Conservation (phyloP, 257 asterid species). For the Apocynum venetum region DNA sequence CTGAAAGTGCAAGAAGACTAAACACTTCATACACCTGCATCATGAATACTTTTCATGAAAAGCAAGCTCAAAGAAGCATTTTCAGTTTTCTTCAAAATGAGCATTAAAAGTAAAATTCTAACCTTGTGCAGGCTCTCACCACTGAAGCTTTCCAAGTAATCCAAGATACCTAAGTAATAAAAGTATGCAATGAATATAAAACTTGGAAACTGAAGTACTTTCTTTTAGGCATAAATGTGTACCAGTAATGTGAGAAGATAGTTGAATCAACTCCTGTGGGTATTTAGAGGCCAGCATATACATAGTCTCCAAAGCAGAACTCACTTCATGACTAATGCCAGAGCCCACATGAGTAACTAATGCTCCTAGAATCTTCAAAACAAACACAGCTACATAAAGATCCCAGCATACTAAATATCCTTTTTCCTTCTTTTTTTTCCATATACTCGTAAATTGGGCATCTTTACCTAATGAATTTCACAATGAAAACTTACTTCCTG, state of each 20-base stretch:
- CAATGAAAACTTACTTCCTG: slow-evolving; percentile 64
- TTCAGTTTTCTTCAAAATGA: slow-evolving; percentile 12
- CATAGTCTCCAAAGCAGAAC: slow-evolving; percentile 71
- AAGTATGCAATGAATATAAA: slow-evolving; percentile 1
- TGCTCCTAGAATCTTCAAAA: slow-evolving; percentile 74
- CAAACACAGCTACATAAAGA: slow-evolving; percentile 16
- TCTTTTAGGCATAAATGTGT: slow-evolving; percentile 7
- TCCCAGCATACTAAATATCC: slow-evolving; percentile 24
- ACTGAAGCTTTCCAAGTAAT: slow-evolving; percentile 78
- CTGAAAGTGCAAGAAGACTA: slow-evolving; percentile 64
- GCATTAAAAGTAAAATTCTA: slow-evolving; percentile 7
- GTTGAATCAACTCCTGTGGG: slow-evolving; percentile 64
- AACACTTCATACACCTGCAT: slow-evolving; percentile 82
- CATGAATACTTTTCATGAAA: slow-evolving; percentile 19
- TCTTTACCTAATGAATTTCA: slow-evolving; percentile 1
- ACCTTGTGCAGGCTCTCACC: slow-evolving; percentile 75
- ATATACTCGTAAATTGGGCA: not conserved
- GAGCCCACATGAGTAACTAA: slow-evolving; percentile 81
- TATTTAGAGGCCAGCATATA: slow-evolving; percentile 55
- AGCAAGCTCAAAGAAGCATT: slow-evolving; percentile 11
- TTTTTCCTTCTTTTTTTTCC: slow-evolving; percentile 3
- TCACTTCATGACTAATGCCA: slow-evolving; percentile 66
- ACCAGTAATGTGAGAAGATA: slow-evolving; percentile 75
- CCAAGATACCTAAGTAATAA: slow-evolving; percentile 64
- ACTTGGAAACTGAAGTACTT: not conserved